These are phyloP conservation scores for Anastatica hierochuntica DNA, from an alignment of 345 rosid genomes.

Conservation along the genomic window DNA sequence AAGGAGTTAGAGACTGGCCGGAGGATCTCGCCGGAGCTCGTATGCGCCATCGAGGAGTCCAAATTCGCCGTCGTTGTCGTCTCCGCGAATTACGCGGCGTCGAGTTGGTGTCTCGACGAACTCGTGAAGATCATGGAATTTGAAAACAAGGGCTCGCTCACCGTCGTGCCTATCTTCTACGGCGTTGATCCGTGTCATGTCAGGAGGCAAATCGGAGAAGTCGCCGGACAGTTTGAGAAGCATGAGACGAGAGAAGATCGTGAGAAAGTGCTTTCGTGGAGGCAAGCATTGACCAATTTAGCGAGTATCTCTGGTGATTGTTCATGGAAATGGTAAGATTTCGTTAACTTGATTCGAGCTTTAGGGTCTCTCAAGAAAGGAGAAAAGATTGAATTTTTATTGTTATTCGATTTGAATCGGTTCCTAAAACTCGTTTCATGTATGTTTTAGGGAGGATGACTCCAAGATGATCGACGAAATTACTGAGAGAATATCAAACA, in stretches of 20 bases:
- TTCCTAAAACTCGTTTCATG: neutral
- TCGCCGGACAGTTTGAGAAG: conserved; percentile 16
- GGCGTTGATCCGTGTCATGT: conserved; percentile 14
- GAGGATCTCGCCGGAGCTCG: conserved; percentile 11
- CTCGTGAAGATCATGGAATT: conserved; percentile 17
- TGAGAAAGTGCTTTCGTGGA: conserved; percentile 19
- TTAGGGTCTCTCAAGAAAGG: no score
- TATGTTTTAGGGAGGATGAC: conserved; percentile 17
- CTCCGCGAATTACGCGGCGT: conserved; percentile 16
- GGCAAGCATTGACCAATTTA: conserved; percentile 10
- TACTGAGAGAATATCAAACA: conserved; percentile 2
- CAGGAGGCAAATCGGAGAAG: conserved; percentile 7
- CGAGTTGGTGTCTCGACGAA: conserved; percentile 22
- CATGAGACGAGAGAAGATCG: conserved; percentile 4
- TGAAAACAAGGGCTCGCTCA: neutral
- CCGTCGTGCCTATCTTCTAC: conserved; percentile 27
- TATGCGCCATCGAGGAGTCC: conserved; percentile 15
- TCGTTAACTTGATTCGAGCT: neutral
- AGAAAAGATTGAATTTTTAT: neutral
- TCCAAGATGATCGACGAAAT: conserved; percentile 17
- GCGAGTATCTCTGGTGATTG: conserved; percentile 9
- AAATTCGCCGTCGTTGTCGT: conserved; percentile 18
- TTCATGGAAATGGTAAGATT: neutral
- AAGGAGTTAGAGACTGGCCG: conserved; percentile 10
- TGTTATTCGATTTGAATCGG: neutral